phyloP scores from a whole-genome alignment of 805 yeast genomes.

The Nakazawaea ambrosiae region DNA sequence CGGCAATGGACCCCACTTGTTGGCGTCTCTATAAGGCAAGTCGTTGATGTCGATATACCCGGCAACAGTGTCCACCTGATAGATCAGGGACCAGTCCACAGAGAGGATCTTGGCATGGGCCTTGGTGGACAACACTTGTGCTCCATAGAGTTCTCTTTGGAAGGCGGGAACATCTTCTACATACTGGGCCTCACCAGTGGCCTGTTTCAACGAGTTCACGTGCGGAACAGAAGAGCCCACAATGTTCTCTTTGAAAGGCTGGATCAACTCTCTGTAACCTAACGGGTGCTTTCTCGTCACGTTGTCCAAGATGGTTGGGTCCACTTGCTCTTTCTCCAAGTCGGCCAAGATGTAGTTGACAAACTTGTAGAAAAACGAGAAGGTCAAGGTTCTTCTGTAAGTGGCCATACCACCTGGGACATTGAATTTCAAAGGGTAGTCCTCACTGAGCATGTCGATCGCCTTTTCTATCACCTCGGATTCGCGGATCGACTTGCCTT shows the following conservation, averaged over 20 bases:
- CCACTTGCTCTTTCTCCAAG: conserved; percentile 16
- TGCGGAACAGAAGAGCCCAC: conserved; percentile 37
- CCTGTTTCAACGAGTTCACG: conserved; percentile 38
- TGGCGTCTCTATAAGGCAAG: conserved; percentile 27
- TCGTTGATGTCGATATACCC: conserved; percentile 36
- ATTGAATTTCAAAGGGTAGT: conserved; percentile 30
- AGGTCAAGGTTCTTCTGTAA: conserved; percentile 34
- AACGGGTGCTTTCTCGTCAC: conserved; percentile 30
- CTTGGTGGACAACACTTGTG: conserved; percentile 33
- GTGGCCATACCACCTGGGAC: conserved; percentile 47
- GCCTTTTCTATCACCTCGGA: conserved; percentile 23
- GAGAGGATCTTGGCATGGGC: conserved; percentile 35
- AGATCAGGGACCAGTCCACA: conserved; percentile 31
- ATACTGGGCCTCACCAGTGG: conserved; percentile 39
- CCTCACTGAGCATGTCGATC: conserved; percentile 21
- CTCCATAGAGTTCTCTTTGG: conserved; percentile 34
- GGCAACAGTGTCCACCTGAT: conserved; percentile 30
- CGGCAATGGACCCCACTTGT: conserved; percentile 34
- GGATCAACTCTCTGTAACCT: conserved; percentile 32
- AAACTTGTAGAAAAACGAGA: conserved; percentile 39
- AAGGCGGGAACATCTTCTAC: conserved; percentile 37
- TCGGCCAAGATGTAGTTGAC: conserved; percentile 24
- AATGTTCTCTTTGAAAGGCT: conserved; percentile 28
- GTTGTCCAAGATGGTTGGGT: conserved; percentile 23
- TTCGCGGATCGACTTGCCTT: conserved; percentile 19